These are phyloP conservation scores for Castanopsis chinensis DNA, from an alignment of 306 rosid genomes.

Conservation along the genomic window DNA sequence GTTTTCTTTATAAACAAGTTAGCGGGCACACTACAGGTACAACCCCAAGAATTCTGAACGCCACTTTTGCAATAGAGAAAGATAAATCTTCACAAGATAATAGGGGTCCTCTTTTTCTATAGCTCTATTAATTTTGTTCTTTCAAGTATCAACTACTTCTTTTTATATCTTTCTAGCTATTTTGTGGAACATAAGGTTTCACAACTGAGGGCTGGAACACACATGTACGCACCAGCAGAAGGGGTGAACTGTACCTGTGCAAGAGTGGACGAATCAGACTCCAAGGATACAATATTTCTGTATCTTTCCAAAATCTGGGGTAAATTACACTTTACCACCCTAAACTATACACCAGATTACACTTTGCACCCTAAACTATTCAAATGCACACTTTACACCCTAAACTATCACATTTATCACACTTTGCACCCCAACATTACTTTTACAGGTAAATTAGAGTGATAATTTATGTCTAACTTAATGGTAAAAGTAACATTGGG, in stretches of 20 bases:
- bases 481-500: too few species aligned
- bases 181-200: background rate
- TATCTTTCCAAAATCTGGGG: too few species aligned
- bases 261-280: conserved; percentile 60
- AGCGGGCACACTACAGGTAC: background rate
- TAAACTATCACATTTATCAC: too few species aligned
- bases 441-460: too few species aligned
- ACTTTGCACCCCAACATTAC: too few species aligned
- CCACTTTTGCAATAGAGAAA: background rate
- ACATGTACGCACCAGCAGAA: background rate
- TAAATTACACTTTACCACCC: too few species aligned
- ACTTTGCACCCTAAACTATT: too few species aligned
- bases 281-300: conserved; percentile 52
- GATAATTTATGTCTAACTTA: too few species aligned
- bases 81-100: background rate
- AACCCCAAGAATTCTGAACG: background rate
- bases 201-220: too few species aligned
- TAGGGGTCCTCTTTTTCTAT: background rate
- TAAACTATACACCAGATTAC: too few species aligned
- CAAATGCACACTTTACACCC: too few species aligned
- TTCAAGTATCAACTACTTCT: background rate
- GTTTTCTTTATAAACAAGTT: too few species aligned
- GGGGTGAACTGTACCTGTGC: conserved; percentile 46
- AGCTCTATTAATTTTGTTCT: background rate
- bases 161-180: background rate